These are phyloP conservation scores for Pholiota microspora DNA, from an alignment of 768 basidiomycete genomes.

Conservation along the genomic window DNA sequence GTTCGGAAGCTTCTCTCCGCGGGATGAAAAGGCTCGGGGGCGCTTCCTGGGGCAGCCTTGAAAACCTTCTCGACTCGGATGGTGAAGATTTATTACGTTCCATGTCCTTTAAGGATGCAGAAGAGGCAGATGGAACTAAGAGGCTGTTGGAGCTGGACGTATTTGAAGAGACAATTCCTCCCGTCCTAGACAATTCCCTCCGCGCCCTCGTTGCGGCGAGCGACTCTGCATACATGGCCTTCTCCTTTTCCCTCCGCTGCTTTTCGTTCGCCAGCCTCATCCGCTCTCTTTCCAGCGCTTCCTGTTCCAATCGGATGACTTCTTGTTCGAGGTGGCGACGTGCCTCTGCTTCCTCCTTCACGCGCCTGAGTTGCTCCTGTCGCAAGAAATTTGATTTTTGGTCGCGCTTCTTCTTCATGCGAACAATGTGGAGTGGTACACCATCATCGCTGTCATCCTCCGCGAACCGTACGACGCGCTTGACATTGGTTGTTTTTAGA, in stretches of 20 bases:
- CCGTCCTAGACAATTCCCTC: slow-evolving; percentile 56
- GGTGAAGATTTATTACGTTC: slow-evolving; percentile 39
- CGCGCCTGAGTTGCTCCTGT: slow-evolving; percentile 54
- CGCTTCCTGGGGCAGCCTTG: slow-evolving; percentile 34
- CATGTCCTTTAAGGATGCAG: slow-evolving; percentile 35
- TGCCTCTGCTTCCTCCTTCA: slow-evolving; percentile 47
- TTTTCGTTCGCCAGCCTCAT: slow-evolving; percentile 44
- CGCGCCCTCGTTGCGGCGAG: slow-evolving; percentile 58
- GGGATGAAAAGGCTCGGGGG: slow-evolving; percentile 29
- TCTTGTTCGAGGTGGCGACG: slow-evolving; percentile 44
- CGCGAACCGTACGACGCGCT: slow-evolving; percentile 64
- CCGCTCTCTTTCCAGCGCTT: slow-evolving; percentile 47
- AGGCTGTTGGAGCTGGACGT: slow-evolving; percentile 23
- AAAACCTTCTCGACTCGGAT: slow-evolving; percentile 33
- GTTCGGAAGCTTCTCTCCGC: slow-evolving; percentile 47
- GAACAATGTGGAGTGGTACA: slow-evolving; percentile 69
- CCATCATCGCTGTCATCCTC: slow-evolving; percentile 68
- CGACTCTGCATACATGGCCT: slow-evolving; percentile 53
- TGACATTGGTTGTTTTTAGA: slow-evolving; percentile 21
- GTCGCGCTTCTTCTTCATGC: slow-evolving; percentile 69
- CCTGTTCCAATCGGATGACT: slow-evolving; percentile 41
- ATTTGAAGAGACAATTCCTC: slow-evolving; percentile 32
- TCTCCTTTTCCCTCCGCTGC: slow-evolving; percentile 55
- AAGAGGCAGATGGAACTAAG: slow-evolving; percentile 33
- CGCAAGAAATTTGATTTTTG: slow-evolving; percentile 68